Percentiles rank a stretch among this genome's conserved stretches.
These are phyloP conservation scores for Fusarium sp. DNA, from an alignment of 2,329 filamentous ascomycete species.

Conservation along the genomic window DNA sequence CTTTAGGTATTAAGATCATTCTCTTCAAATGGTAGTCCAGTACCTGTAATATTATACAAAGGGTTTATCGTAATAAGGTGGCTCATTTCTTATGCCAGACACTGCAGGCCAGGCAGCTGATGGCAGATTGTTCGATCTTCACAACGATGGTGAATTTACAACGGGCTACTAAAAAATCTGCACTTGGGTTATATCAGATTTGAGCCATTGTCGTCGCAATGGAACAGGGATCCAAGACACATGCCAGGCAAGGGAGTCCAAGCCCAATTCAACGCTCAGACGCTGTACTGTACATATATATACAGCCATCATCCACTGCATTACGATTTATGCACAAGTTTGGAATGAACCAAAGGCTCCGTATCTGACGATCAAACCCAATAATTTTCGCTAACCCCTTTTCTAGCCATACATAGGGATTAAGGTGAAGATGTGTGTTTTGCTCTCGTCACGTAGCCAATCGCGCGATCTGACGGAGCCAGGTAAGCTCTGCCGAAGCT, in stretches of 20 bases:
- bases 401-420: constrained; percentile 11
- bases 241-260: constrained; percentile 27
- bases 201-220: not conserved
- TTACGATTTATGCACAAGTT: constrained; percentile 29
- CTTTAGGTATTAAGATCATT: too few relatives aligned
- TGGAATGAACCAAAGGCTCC: constrained; percentile 34
- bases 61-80: too few relatives aligned
- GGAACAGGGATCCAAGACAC: constrained; percentile 20
- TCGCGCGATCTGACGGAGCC: too few relatives aligned
- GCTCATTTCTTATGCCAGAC: too few relatives aligned
- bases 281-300: not conserved
- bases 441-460: too few relatives aligned
- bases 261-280: constrained; percentile 8
- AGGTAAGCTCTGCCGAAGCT: too few relatives aligned
- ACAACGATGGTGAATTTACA: not conserved
- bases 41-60: too few relatives aligned
- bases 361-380: constrained; percentile 31
- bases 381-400: constrained; percentile 31
- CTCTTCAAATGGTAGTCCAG: too few relatives aligned
- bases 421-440: too few relatives aligned
- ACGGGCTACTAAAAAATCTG: not conserved
- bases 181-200: not conserved
- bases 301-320: constrained; percentile 4
- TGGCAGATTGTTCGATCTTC: not conserved
- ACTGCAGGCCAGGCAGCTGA: not conserved